Percentiles rank a stretch among this genome's conserved stretches.
Evolutionary conservation across 208 protist genomes (phyloP).

Genomic region (Leishmania tropica): DNA sequence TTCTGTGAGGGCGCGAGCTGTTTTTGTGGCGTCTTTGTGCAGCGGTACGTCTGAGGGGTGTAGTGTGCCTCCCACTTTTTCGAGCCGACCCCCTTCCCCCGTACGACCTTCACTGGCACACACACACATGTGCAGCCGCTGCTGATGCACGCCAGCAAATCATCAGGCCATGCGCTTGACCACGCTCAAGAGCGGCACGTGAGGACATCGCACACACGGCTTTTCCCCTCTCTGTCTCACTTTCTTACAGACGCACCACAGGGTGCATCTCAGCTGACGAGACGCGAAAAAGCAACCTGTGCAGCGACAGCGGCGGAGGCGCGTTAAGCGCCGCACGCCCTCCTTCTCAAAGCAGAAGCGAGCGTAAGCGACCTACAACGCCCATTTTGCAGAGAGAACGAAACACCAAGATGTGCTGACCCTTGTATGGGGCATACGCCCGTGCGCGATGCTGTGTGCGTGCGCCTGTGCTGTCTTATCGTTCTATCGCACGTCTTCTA

Average conservation of each 20-base stretch:
- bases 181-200: not conserved
- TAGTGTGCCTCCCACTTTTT: not conserved
- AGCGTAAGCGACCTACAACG: not conserved
- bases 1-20: not conserved
- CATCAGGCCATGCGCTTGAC: not conserved
- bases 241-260: not conserved
- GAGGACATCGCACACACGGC: not conserved
- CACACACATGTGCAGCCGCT: not conserved
- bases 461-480: not conserved
- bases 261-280: not conserved
- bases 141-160: not conserved
- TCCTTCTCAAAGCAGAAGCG: not conserved
- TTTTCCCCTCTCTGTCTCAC: not conserved
- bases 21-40: not conserved
- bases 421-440: not conserved
- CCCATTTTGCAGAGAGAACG: not conserved
- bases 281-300: not conserved
- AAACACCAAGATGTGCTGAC: not conserved
- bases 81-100: not conserved
- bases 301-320: not conserved
- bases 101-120: not conserved
- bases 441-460: not conserved
- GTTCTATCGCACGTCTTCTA: not conserved
- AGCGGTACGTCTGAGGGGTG: not conserved
- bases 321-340: not conserved